phyloP scores from a whole-genome alignment of 306 rosid species.

The Lablab purpureus region DNA sequence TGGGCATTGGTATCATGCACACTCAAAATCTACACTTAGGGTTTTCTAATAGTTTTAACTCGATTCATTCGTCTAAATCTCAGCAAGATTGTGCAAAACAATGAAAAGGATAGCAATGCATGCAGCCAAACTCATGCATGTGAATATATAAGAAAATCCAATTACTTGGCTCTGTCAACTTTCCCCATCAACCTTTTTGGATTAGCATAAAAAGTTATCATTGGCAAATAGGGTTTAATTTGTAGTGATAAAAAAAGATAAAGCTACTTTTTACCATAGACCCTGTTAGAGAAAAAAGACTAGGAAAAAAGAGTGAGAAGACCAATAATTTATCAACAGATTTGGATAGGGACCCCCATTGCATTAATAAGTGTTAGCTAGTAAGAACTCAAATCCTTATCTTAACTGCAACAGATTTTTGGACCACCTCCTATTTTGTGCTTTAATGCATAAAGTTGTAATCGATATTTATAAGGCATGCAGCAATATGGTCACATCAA shows the following conservation, averaged over 20 bases:
- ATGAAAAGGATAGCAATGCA: slow-evolving; percentile 25
- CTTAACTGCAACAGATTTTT: slow-evolving; percentile 42
- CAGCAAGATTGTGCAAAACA: neutral
- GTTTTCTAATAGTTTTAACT: neutral
- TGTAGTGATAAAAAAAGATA: slow-evolving; percentile 14
- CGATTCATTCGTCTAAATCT: neutral
- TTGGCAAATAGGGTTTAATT: slow-evolving; percentile 9
- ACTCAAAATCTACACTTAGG: slow-evolving; percentile 23
- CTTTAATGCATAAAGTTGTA: slow-evolving; percentile 33
- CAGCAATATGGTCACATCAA: slow-evolving; percentile 45
- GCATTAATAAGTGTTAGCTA: neutral
- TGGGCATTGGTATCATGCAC: neutral
- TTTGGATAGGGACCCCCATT: slow-evolving; percentile 25
- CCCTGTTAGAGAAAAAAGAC: neutral
- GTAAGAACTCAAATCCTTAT: slow-evolving; percentile 47
- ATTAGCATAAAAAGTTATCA: slow-evolving; percentile 34
- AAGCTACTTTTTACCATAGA: slow-evolving; percentile 16
- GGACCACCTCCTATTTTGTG: slow-evolving; percentile 41
- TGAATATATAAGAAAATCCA: slow-evolving; percentile 16
- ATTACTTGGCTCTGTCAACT: neutral
- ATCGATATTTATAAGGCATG: slow-evolving; percentile 31
- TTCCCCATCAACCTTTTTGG: slow-evolving; percentile 13
- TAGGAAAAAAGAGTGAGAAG: neutral
- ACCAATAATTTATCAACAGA: slow-evolving; percentile 32
- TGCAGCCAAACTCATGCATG: slow-evolving; percentile 47